Evolutionary conservation across 331 rosid genomes (phyloP), one percentile per base, ranked within the genome.

Genomic region (Ulmus americana): DNA sequence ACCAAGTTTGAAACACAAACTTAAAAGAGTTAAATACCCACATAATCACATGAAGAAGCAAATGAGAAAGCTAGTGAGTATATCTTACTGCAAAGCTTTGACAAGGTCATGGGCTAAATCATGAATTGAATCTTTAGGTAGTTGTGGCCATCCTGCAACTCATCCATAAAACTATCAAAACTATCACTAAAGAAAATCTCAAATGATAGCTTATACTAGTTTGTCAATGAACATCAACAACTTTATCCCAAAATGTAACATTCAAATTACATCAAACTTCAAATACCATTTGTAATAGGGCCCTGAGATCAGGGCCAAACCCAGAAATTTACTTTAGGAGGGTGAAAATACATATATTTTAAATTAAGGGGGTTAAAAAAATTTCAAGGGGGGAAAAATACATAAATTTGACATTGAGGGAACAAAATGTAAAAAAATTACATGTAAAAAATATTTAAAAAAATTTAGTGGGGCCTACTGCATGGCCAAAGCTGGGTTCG

Each of bases 41-140:
- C 22, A 20, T 20, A 63, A 52, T 61, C 12, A 10, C 9, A 14
- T 35, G 10, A 55, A 55, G 54, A 64, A 56, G 18, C 50, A 59
- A 74, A 20, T 12, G 50, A 74, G 38, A 59, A 8, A 65, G 63
- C 22, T 64, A 28, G 61, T n/a, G 56, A 71, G 51, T 80, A 53
- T 69, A 22, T 28, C 80, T 77, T 77, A 94, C 95, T 79, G 90
- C 80, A 94, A 76, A 45, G 91, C 99, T 72, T 76, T 84, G 63
- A 81, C 85, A 49, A 94, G 81, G 64, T 84, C 88, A 60, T 44
- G 63, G 0, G 95, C 98, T 71, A 94, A 62, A n/a, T n/a, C n/a
- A n/a, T 79, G 84, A 81, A 94, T 83, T 18, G 97, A 94, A 67
- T 85, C 95, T 82, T 94, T 97, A 2, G 97, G 99, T 67, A 94